Base-by-base conservation (phyloP, 1,284 basidiomycete genomes). In the Ustilago bromivora region DNA sequence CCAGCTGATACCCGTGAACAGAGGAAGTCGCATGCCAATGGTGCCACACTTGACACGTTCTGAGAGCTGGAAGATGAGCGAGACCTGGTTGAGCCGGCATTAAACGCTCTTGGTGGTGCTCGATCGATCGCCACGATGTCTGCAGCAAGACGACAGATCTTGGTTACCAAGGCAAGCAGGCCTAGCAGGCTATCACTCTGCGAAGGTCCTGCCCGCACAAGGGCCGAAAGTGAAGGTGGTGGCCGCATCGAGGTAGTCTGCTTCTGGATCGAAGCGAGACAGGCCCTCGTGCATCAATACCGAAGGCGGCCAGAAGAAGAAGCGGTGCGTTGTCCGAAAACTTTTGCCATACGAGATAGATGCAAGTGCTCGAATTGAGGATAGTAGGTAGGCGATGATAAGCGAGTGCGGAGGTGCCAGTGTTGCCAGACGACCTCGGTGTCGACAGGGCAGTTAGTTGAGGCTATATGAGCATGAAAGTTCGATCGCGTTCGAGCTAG, bases 211-310 rank as follows among this genome's bases (percentile, higher is more conserved):
- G 71, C 49, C 57, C 61, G 52, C 43, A 34, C 49, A 23, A 64
- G 65, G 55, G 61, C 59, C 28, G 56, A 23, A 36, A 28, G 23
- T 51, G 49, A 28, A 66, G 70, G 65, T 69, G 66, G 66, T 59
- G 62, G 71, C 66, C 71, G 46, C 71, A 73, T 73, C 46, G 57
- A 58, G 55, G 61, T 19, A 51, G 47, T 52, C 65, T 67, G 40
- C 51, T 61, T 52, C 38, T 4, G 59, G 40, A 32, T 61, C 54
- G 55, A 61, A 64, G 71, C 57, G 31, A 61, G 61, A 54, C 64
- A 15, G n/a, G 35, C 54, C 65, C 61, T 64, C 61, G 36, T 34
- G 53, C 65, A 53, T 57, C 38, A 61, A 34, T 53, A 61, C 54
- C 65, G 17, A 41, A 28, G 28, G 40, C 38, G 61, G 61, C 58